A percentile compares a stretch with the other conserved stretches of the same genome.
These are phyloP conservation scores for Delonix regia DNA, from an alignment of 306 rosid species.

Conservation along the genomic window DNA sequence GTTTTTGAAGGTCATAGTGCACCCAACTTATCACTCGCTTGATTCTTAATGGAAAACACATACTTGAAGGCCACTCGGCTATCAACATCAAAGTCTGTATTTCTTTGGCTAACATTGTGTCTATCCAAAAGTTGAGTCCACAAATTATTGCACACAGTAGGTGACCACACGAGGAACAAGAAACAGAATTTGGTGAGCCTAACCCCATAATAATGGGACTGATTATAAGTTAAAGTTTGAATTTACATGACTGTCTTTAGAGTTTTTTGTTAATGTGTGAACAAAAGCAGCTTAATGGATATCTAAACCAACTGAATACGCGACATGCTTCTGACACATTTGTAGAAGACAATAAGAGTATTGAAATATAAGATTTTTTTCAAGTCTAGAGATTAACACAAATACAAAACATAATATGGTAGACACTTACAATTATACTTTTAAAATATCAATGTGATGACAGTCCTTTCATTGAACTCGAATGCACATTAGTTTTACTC, in stretches of 20 bases:
- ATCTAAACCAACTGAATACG: slow-evolving; percentile 42
- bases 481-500: neutral
- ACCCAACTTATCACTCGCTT: slow-evolving; percentile 37
- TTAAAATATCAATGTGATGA: neutral
- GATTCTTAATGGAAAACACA: slow-evolving; percentile 37
- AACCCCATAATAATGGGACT: slow-evolving; percentile 1
- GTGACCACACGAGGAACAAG: slow-evolving; percentile 28
- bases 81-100: slow-evolving; percentile 34
- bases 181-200: slow-evolving; percentile 26
- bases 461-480: neutral
- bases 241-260: neutral
- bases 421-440: neutral
- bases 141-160: slow-evolving; percentile 47
- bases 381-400: too few species aligned
- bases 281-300: slow-evolving; percentile 46
- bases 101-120: neutral
- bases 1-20: slow-evolving; percentile 33
- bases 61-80: slow-evolving; percentile 33
- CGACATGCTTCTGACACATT: slow-evolving; percentile 51
- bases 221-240: neutral
- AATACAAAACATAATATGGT: neutral
- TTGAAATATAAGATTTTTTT: slow-evolving; percentile 50
- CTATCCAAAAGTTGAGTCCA: slow-evolving; percentile 22
- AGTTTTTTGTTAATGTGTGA: slow-evolving; percentile 25
- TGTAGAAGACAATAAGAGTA: slow-evolving; percentile 48